A percentile compares a stretch with the other conserved stretches of the same genome.
These are phyloP conservation scores for Lachnellula hyalina DNA, from an alignment of 2,329 filamentous ascomycete species.

Conservation along the genomic window DNA sequence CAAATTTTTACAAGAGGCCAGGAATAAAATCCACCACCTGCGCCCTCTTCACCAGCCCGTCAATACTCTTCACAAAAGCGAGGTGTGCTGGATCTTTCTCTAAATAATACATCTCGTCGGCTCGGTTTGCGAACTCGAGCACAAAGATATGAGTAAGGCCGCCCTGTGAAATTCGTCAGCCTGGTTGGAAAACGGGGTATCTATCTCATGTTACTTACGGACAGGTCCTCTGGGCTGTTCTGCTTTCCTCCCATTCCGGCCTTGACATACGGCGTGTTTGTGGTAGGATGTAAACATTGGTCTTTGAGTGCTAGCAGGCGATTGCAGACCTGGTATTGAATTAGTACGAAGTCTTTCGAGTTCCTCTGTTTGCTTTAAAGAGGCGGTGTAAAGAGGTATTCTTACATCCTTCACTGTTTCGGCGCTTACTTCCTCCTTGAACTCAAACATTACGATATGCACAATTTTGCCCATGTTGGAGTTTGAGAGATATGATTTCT, in stretches of 20 bases:
- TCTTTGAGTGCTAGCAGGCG: conserved; percentile 52
- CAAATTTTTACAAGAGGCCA: conserved; percentile 38
- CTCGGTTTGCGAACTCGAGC: conserved; percentile 57
- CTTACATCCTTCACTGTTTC: conserved; percentile 50
- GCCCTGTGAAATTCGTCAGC: conserved; percentile 35
- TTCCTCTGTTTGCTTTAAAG: neutral
- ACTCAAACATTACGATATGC: conserved; percentile 63
- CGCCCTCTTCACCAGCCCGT: conserved; percentile 43
- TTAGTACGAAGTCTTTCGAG: neutral
- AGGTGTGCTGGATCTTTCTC: conserved; percentile 57
- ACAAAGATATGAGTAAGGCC: conserved; percentile 66
- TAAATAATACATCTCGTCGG: conserved; percentile 65
- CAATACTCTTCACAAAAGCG: conserved; percentile 47
- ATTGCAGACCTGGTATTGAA: conserved; percentile 41
- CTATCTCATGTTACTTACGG: conserved; percentile 38
- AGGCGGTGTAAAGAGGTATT: conserved; percentile 2
- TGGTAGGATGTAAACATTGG: conserved; percentile 52
- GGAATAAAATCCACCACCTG: conserved; percentile 55
- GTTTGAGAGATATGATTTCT: neutral
- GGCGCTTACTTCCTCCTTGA: conserved; percentile 45
- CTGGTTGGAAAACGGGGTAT: neutral
- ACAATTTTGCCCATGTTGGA: conserved; percentile 49
- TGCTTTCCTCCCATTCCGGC: conserved; percentile 53
- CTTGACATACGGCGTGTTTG: conserved; percentile 54
- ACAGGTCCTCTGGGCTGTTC: conserved; percentile 52